Percentiles rank a stretch among this genome's conserved stretches.
Conservation (phyloP, 2,329 filamentous ascomycete genomes). For the Ophiosphaerella herpotricha region DNA sequence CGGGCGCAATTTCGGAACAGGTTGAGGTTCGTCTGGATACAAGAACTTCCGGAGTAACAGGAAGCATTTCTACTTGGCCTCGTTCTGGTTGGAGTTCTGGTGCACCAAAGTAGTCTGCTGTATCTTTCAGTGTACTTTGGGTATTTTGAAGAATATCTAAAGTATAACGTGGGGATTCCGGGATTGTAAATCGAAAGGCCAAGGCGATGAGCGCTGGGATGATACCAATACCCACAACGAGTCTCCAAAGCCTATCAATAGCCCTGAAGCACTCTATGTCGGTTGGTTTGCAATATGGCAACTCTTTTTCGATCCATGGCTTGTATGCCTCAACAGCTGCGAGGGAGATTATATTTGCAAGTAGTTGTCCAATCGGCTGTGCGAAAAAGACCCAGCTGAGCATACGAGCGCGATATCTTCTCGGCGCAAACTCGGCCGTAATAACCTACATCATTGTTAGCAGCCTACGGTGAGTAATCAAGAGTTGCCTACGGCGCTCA, state of each 20-base stretch:
- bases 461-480: not conserved
- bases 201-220: conserved; percentile 35
- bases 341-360: conserved; percentile 37
- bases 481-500: conserved; percentile 34
- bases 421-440: conserved; percentile 46
- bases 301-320: conserved; percentile 24
- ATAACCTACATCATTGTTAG: conserved; percentile 26
- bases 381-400: conserved; percentile 49
- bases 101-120: conserved; percentile 36
- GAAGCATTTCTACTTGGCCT: conserved; percentile 36
- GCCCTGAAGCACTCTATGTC: conserved; percentile 33
- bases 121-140: conserved; percentile 38
- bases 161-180: conserved; percentile 47
- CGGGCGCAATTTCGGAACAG: conserved; percentile 33
- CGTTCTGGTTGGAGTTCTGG: conserved; percentile 29
- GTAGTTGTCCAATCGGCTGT: conserved; percentile 48
- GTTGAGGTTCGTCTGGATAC: conserved; percentile 19
- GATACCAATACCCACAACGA: conserved; percentile 46
- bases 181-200: conserved; percentile 48
- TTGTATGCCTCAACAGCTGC: conserved; percentile 33
- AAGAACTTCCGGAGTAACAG: conserved; percentile 8
- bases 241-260: conserved; percentile 48
- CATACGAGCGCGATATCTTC: conserved; percentile 47
- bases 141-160: conserved; percentile 46
- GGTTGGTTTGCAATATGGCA: conserved; percentile 17